These are phyloP conservation scores for Pseudogymnoascus sp. DNA, from an alignment of 2,329 filamentous ascomycete genomes.

Conservation along the genomic window DNA sequence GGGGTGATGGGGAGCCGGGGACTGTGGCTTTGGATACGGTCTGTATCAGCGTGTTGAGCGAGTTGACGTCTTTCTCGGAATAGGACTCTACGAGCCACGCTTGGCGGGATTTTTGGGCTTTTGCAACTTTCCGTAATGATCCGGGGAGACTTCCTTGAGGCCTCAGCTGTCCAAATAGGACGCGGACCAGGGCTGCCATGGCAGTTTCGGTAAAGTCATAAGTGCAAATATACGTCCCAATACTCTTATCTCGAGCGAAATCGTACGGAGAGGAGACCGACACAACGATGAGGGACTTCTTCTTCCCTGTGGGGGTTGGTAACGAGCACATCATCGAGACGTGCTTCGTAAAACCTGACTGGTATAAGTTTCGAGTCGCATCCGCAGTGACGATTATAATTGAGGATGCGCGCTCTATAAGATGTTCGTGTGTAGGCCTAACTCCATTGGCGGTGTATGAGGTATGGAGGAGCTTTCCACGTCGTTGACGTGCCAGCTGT, in stretches of 20 bases:
- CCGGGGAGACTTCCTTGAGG: conserved; percentile 56
- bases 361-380: conserved; percentile 87
- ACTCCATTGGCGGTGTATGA: conserved; percentile 94
- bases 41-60: conserved; percentile 67
- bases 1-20: conserved; percentile 53
- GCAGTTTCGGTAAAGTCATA: conserved; percentile 95
- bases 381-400: conserved; percentile 90
- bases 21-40: conserved; percentile 59
- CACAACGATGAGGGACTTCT: conserved; percentile 84
- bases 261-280: conserved; percentile 94
- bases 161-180: conserved; percentile 67
- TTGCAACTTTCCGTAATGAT: conserved; percentile 78
- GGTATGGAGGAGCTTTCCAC: conserved; percentile 81
- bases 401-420: conserved; percentile 79
- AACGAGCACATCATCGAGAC: conserved; percentile 92
- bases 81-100: conserved; percentile 93
- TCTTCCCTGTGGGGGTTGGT: conserved; percentile 66
- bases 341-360: conserved; percentile 91
- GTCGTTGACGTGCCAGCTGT: conserved; percentile 76
- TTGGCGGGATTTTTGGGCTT: conserved; percentile 79
- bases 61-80: conserved; percentile 67
- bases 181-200: conserved; percentile 73
- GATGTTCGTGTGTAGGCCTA: conserved; percentile 82
- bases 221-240: conserved; percentile 89
- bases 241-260: conserved; percentile 84